Base-by-base conservation (phyloP, 345 rosid species). In the Brassica cretica region DNA sequence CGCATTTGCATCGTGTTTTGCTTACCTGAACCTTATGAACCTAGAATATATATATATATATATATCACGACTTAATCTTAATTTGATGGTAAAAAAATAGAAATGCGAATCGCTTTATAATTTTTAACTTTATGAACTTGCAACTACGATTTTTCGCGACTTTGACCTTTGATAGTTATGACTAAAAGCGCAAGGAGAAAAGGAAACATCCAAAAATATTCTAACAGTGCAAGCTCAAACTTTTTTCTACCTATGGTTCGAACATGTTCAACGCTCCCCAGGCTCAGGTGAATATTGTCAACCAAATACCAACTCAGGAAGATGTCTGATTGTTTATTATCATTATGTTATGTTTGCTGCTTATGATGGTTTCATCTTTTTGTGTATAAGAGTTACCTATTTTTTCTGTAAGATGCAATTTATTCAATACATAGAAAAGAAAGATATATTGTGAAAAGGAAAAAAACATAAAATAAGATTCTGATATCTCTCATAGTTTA, bases 401-500 rank as follows among this genome's bases (percentile, higher is more conserved):
- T 9, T 2, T 49, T 56, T 56, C 12, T 19, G 64, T 60, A 60
- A 21, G 30, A 59, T 5, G 8, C 65, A 11, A 2, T 12, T 61
- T 27, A 11, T 27, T 64, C 8, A 19, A 65, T 64, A 33, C 3
- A 58, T 19, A 18, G 49, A 65, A 37, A 66, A 21, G 29, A 61
- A 60, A 61, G 8, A 61, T 27, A 32, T 8, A 11, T 24, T 5
- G 33, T 60, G 32, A 49, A 14, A 12, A 15, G n/a, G 7, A 32
- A 51, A 32, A 8, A 63, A 18, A 73, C 24, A 51, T 6, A 7
- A 18, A 33, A 32, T 44, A 25, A 62, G 46, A 51, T 64, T 49
- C 4, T 49, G 70, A 63, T 64, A 65, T 15, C 55, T 64, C 49
- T n/a, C 55, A 35, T 65, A 55, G 24, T 64, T 46, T 33, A 55